Evolutionary conservation across 2,329 filamentous ascomycete genomes (phyloP), one percentile per base, ranked within the genome.

Genomic region (Talaromyces amestolkiae): DNA sequence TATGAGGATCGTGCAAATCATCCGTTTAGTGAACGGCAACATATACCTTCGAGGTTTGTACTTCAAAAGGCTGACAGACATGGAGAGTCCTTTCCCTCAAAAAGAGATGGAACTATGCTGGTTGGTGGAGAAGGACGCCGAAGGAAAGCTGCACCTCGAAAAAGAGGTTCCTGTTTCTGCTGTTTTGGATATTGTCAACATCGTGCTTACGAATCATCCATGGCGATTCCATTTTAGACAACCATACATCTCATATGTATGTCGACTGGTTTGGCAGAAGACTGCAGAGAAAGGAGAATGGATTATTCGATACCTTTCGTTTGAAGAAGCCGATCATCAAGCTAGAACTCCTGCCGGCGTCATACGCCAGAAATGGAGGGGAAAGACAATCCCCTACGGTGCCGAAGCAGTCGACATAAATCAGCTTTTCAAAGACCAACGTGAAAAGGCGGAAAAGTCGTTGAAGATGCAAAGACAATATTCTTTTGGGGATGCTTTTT

Each of bases 401-500:
- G 70, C 71, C 13, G 68, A 64, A 3, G 39, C 37, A 45, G 61
- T 58, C n/a, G 6, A 47, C 9, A 17, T 53, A 64, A 59, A 31
- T 6, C 43, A 58, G 1, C 9, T 62, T 2, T 39, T 39, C 9
- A 4, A 58, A 4, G 10, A 17, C 8, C n/a, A 37, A 22, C 33
- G 33, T 7, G 24, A 31, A 22, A 17, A 8, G 47, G 24, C 19
- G 15, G 33, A 13, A 5, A 9, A 24, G 2, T 43, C 58, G 6
- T 27, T 39, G 3, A 56, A 54, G 2, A 2, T 54, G 17, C 56
- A 45, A 22, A 45, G 65, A 24, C 80, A 79, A 45, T 91, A 91
- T 67, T 90, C 87, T 0, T 86, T 89, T 27, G 89, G 86, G 1
- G 92, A 95, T 71, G 83, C 85, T 0, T 95, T 91, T 68, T 90